Evolutionary conservation across 208 protist species (phyloP).

Genomic region (Vickermania ingenoplastis): DNA sequence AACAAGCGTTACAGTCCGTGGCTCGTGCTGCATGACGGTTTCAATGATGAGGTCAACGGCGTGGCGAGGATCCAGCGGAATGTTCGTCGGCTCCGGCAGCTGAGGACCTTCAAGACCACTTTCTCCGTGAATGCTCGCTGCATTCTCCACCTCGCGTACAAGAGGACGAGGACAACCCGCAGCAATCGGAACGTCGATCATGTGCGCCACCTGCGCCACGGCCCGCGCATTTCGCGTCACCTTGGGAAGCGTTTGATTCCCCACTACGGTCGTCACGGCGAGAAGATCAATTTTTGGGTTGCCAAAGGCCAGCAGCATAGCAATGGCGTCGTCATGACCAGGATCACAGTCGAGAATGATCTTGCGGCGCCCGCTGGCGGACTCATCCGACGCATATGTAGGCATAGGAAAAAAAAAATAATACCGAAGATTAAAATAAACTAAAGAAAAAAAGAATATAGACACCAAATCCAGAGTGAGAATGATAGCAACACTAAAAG

Average conservation of each 20-base stretch:
- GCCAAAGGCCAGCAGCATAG: slow-evolving; percentile 66
- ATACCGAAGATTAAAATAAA: slow-evolving; percentile 6
- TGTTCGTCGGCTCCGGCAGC: background rate
- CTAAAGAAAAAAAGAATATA: slow-evolving; percentile 4
- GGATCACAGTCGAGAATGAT: slow-evolving; percentile 84
- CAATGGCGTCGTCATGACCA: slow-evolving; percentile 79
- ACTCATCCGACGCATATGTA: background rate
- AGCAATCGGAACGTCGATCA: slow-evolving; percentile 44
- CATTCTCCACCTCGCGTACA: slow-evolving; percentile 52
- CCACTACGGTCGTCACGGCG: slow-evolving; percentile 62
- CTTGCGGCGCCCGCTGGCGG: slow-evolving; percentile 22
- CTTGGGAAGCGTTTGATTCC: slow-evolving; percentile 77
- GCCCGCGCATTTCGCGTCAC: slow-evolving; percentile 26
- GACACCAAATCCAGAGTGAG: too few species aligned
- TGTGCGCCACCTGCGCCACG: background rate
- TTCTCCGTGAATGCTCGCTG: slow-evolving; percentile 10
- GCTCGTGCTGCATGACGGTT: slow-evolving; percentile 30
- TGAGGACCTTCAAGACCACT: background rate
- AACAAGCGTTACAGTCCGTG: slow-evolving; percentile 15
- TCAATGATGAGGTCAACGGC: slow-evolving; percentile 29
- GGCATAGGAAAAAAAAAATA: background rate
- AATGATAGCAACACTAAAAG: too few species aligned
- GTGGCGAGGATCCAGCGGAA: background rate
- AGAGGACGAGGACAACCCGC: slow-evolving; percentile 50
- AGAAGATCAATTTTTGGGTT: slow-evolving; percentile 63